These are phyloP conservation scores for Leptographium flavum DNA, from an alignment of 2,329 filamentous ascomycete genomes.

Conservation along the genomic window DNA sequence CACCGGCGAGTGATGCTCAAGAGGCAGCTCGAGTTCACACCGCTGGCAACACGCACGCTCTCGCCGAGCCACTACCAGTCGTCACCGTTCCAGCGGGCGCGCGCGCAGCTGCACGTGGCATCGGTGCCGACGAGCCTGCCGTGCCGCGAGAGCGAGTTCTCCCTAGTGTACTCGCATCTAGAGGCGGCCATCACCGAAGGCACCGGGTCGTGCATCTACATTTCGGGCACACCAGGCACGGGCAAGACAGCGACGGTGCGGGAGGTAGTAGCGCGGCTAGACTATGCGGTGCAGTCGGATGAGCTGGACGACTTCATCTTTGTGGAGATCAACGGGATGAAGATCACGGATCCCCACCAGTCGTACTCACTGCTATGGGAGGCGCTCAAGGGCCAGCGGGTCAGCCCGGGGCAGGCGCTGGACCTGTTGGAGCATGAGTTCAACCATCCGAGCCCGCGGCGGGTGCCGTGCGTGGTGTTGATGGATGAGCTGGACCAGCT, in stretches of 20 bases:
- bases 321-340: conserved; percentile 99
- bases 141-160: conserved; percentile 84
- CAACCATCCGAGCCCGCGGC: conserved; percentile 73
- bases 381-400: conserved; percentile 81
- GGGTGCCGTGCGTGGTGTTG: conserved; percentile 88
- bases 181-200: conserved; percentile 90
- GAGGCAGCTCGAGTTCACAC: conserved; percentile 88
- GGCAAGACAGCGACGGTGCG: conserved; percentile 96
- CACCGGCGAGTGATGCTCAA: conserved; percentile 53
- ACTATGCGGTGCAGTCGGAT: conserved; percentile 74
- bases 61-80: conserved; percentile 59
- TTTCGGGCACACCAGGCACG: conserved; percentile 94
- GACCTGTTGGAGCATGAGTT: conserved; percentile 89
- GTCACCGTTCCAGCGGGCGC: conserved; percentile 83
- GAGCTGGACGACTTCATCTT: conserved; percentile 98
- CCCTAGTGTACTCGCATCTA: conserved; percentile 81
- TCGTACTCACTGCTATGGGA: conserved; percentile 94
- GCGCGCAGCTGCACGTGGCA: conserved; percentile 81
- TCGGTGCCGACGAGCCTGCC: conserved; percentile 81
- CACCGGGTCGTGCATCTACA: conserved; percentile 93
- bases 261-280: conserved; percentile 80
- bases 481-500: conserved; percentile 99
- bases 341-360: conserved; percentile 94
- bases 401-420: conserved; percentile 81
- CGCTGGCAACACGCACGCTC: conserved; percentile 75